phyloP scores from a whole-genome alignment of 139 green algal species.

The Spirogloea muscicola region DNA sequence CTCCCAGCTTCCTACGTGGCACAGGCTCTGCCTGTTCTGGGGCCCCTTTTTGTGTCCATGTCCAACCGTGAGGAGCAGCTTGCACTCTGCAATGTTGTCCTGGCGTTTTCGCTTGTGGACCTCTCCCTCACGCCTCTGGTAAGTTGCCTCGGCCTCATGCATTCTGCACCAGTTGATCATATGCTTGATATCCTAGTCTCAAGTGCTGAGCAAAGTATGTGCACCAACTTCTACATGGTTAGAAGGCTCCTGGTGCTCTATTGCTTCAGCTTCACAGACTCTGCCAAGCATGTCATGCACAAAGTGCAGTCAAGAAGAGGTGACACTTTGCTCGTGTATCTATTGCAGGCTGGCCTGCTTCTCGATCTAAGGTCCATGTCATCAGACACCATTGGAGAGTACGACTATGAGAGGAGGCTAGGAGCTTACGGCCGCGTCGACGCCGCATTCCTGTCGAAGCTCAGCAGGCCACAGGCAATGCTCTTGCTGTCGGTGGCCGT shows the following conservation, averaged over 20 bases:
- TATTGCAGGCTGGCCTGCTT: conserved; percentile 12
- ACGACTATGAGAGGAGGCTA: conserved; percentile 29
- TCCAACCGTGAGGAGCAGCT: neutral
- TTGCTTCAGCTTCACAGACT: neutral
- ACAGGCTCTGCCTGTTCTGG: conserved; percentile 1
- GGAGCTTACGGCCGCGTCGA: conserved; percentile 15
- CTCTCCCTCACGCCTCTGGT: neutral
- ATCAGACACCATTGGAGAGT: conserved; percentile 14
- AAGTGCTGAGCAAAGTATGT: neutral
- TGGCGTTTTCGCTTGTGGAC: neutral
- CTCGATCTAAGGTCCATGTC: conserved; percentile 15
- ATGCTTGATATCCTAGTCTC: too few species aligned
- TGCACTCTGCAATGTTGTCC: neutral
- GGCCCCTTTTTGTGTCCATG: neutral
- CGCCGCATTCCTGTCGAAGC: neutral
- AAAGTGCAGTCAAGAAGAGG: too few species aligned
- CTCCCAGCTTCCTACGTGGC: neutral
- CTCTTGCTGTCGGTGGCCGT: conserved; percentile 10
- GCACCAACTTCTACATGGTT: too few species aligned
- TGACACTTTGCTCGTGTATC: neutral
- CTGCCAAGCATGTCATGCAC: too few species aligned
- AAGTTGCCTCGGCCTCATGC: neutral
- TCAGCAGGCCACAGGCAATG: neutral
- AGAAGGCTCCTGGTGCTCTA: neutral
- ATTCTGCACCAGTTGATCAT: too few species aligned